A percentile compares a stretch with the other conserved stretches of the same genome.
phyloP scores from a whole-genome alignment of 305 asterid genomes.

The Fraxinus latifolia region DNA sequence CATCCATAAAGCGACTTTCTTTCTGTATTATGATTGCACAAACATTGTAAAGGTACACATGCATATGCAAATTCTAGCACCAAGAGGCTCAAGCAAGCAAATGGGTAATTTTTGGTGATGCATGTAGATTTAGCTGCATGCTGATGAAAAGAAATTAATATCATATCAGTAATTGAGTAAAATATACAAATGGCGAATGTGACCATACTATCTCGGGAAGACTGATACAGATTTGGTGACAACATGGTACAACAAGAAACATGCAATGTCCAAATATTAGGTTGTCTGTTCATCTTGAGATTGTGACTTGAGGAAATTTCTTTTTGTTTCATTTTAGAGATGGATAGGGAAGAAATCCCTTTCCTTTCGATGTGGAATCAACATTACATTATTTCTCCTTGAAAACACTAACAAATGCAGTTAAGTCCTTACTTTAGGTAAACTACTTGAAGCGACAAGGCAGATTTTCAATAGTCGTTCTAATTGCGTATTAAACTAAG shows the following conservation, averaged over 20 bases:
- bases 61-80: conserved; percentile 5
- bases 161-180: not conserved
- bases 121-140: not conserved
- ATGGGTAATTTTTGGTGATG: not conserved
- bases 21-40: not conserved
- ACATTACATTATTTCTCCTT: not conserved
- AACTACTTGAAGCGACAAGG: not conserved
- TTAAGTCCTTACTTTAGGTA: not conserved
- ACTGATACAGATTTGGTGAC: not conserved
- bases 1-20: not conserved
- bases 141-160: not conserved
- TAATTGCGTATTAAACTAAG: not conserved
- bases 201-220: not conserved
- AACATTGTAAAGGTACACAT: not conserved
- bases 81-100: not conserved
- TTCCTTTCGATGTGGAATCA: not conserved
- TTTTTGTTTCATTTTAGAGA: not conserved
- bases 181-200: not conserved
- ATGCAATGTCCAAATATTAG: not conserved
- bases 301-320: not conserved
- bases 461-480: not conserved
- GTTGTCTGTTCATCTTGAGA: not conserved
- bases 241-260: not conserved
- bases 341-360: not conserved
- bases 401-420: not conserved